These are phyloP conservation scores for Amphirosellinia nigrospora DNA, from an alignment of 495 filamentous ascomycete species.

Conservation along the genomic window DNA sequence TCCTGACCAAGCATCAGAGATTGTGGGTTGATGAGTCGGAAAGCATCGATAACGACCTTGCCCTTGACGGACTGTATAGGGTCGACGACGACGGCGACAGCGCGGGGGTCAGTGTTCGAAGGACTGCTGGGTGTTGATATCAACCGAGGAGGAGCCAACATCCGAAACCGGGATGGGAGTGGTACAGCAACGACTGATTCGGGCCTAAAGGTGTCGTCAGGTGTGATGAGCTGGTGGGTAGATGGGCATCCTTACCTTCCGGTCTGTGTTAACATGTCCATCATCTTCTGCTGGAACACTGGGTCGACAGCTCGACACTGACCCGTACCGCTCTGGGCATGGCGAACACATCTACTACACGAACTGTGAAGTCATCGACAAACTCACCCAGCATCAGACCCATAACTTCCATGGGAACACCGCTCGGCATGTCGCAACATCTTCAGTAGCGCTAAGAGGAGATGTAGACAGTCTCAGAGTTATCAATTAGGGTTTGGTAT, in stretches of 20 bases:
- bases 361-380: slow-evolving; percentile 97
- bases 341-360: slow-evolving; percentile 97
- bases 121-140: slow-evolving; percentile 99
- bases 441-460: slow-evolving; percentile 97
- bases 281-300: slow-evolving; percentile 99
- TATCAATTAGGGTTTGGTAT: slow-evolving; percentile 88
- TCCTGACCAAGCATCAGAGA: slow-evolving; percentile 98
- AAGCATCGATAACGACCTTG: slow-evolving; percentile 98
- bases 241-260: slow-evolving; percentile 69
- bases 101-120: slow-evolving; percentile 97
- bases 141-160: slow-evolving; percentile 97
- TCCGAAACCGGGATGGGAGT: slow-evolving; percentile 98
- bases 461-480: slow-evolving; percentile 99
- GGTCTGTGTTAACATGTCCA: slow-evolving; percentile 98
- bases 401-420: slow-evolving; percentile 99
- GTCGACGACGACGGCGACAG: slow-evolving; percentile 96
- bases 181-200: slow-evolving; percentile 99
- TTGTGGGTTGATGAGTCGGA: slow-evolving; percentile 98
- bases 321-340: slow-evolving; percentile 99
- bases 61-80: slow-evolving; percentile 99
- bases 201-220: slow-evolving; percentile 60
- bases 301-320: slow-evolving; percentile 98
- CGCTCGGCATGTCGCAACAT: slow-evolving; percentile 97
- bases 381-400: slow-evolving; percentile 98
- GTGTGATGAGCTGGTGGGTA: background rate